A percentile compares a stretch with the other conserved stretches of the same genome.
Conservation (phyloP, 495 filamentous ascomycete species). For the Xanthoparmelia taractica region DNA sequence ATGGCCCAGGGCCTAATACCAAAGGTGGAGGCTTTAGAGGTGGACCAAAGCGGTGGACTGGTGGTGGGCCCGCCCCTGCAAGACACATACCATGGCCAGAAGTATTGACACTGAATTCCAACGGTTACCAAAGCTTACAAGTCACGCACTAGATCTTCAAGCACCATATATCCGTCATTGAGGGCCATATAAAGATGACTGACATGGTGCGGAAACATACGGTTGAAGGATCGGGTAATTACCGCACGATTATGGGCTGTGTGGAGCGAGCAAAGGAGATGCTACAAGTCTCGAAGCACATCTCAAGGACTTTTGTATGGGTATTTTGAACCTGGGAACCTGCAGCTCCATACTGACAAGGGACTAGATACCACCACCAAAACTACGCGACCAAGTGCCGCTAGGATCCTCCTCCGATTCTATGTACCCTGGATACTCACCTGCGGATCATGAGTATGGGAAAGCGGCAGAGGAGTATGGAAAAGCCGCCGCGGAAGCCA, state of each 20-base stretch:
- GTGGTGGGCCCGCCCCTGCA: slow-evolving; percentile 26
- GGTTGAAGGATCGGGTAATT: slow-evolving; percentile 25
- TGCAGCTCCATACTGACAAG: slow-evolving; percentile 1
- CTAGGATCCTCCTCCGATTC: slow-evolving; percentile 28
- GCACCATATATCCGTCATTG: slow-evolving; percentile 29
- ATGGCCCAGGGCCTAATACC: slow-evolving; percentile 21
- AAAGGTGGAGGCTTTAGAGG: slow-evolving; percentile 25
- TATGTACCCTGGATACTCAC: slow-evolving; percentile 32
- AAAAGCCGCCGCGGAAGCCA: slow-evolving; percentile 20
- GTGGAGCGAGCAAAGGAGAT: slow-evolving; percentile 28
- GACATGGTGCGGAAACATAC: slow-evolving; percentile 31
- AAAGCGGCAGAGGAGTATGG: slow-evolving; percentile 28
- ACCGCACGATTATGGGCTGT: slow-evolving; percentile 21
- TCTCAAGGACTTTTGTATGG: slow-evolving; percentile 25
- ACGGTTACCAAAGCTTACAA: background rate
- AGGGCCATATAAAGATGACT: slow-evolving; percentile 33
- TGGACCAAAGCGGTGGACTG: slow-evolving; percentile 25
- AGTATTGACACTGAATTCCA: slow-evolving; percentile 11
- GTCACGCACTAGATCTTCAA: slow-evolving; percentile 25
- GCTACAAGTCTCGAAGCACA: slow-evolving; percentile 24
- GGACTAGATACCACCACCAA: slow-evolving; percentile 20
- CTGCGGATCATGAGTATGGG: slow-evolving; percentile 26
- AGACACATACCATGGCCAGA: slow-evolving; percentile 27
- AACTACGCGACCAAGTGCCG: slow-evolving; percentile 27
- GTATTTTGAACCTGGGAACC: background rate